Conservation (phyloP, 495 filamentous ascomycete genomes). For the Daldinia caldariorum region DNA sequence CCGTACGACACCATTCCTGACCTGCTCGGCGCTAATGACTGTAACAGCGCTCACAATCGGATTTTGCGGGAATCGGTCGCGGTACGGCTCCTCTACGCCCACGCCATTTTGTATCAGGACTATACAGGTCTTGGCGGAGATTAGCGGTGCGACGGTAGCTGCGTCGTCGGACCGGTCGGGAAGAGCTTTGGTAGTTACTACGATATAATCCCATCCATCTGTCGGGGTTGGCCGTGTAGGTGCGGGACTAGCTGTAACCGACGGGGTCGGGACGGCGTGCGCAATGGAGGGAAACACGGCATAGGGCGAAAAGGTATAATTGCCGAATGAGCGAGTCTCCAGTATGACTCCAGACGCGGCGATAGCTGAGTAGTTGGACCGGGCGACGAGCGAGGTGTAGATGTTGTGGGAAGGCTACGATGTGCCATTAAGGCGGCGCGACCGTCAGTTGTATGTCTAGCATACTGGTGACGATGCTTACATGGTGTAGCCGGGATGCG, state of each 20-base stretch:
- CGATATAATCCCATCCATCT: conserved; percentile 65
- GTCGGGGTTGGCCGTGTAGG: conserved; percentile 31
- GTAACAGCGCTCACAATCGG: conserved; percentile 71
- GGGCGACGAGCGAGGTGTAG: conserved; percentile 60
- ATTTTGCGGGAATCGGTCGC: conserved; percentile 61
- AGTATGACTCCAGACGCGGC: conserved; percentile 57
- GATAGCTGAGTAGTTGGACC: conserved; percentile 65
- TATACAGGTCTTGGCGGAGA: conserved; percentile 61
- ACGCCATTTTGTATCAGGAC: conserved; percentile 78
- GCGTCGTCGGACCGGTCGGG: conserved; percentile 62
- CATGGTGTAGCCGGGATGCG: conserved; percentile 64
- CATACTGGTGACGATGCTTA: conserved; percentile 39
- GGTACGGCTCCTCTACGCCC: conserved; percentile 72
- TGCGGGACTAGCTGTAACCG: conserved; percentile 20
- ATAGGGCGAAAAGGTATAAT: conserved; percentile 62
- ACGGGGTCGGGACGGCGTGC: conserved; percentile 43
- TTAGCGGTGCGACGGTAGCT: conserved; percentile 60
- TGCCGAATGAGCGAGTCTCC: conserved; percentile 62
- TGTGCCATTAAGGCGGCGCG: conserved; percentile 9
- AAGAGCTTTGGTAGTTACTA: conserved; percentile 68
- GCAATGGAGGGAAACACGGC: conserved; percentile 58
- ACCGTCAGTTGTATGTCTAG: conserved; percentile 20
- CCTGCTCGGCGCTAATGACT: conserved; percentile 64
- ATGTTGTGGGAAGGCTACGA: conserved; percentile 53
- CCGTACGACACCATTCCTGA: conserved; percentile 58